Evolutionary conservation across 305 asterid species (phyloP), one percentile per base, ranked within the genome.

Genomic region (Euphrasia arctica): DNA sequence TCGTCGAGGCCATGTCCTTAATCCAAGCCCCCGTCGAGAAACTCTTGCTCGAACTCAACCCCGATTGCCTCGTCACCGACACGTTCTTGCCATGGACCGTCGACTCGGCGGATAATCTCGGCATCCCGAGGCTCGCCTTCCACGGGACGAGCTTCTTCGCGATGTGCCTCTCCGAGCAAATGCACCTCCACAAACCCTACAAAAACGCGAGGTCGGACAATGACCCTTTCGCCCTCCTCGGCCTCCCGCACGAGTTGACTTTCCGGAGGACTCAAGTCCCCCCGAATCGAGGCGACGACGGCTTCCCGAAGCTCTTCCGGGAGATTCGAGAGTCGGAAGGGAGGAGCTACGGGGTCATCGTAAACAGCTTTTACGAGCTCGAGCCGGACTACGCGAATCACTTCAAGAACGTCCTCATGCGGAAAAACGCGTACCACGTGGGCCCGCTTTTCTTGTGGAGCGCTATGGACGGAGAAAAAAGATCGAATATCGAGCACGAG

Each of bases 281-380:
- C n/a, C 41, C 15, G 42, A 3, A n/a, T n/a, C 9, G 10, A n/a
- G 54, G 4, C 4, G 54, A 49, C 4, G 18, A 13, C 2, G 56
- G 2, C 8, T 0, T 50, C 5, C 0, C 15, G 4, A 56, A 12
- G 41, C 12, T 27, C 0, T 3, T 18, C 42, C 6, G 29, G 39
- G 14, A 28, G 8, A 28, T 56, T 13, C 1, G 9, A 4, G 86
- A 82, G 1, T 65, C 86, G 0, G 83, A 59, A 7, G 2, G 5
- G 25, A 77, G 12, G n/a, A 70, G 80, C 50, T 79, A 78, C 10
- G 96, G 96, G 9, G 78, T 83, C 4, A 60, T 84, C 0, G 29
- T 77, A 0, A 89, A 89, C 56, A 89, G 90, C 73, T 87, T 86
- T 77, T 66, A 74, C 6, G 96, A 84, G 70, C 78, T 86, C 4